Percentiles rank a stretch among this genome's conserved stretches.
Evolutionary conservation across 768 basidiomycete species (phyloP).

Genomic region (Tubosaeta sp.): DNA sequence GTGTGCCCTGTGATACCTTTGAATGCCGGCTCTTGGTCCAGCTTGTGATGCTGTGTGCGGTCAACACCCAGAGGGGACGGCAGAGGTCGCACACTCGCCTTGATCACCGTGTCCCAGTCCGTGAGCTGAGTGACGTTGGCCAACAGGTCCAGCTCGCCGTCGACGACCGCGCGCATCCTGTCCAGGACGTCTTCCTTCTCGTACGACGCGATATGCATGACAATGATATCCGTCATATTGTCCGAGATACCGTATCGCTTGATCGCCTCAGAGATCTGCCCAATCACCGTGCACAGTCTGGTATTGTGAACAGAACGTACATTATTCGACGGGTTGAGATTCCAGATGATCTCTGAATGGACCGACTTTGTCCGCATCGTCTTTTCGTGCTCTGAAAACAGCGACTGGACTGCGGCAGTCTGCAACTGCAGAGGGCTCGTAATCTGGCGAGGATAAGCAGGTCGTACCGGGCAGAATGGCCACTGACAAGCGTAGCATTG

Average conservation of each 20-base stretch:
- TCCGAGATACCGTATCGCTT: slow-evolving; percentile 81
- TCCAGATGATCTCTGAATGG: slow-evolving; percentile 89
- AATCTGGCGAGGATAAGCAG: slow-evolving; percentile 48
- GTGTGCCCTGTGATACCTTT: slow-evolving; percentile 32
- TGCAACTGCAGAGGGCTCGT: slow-evolving; percentile 77
- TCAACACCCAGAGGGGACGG: not conserved
- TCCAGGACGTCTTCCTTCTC: slow-evolving; percentile 39
- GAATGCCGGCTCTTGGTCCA: slow-evolving; percentile 49
- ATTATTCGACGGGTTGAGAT: slow-evolving; percentile 83
- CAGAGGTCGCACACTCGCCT: slow-evolving; percentile 46
- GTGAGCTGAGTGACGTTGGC: slow-evolving; percentile 44
- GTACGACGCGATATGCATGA: slow-evolving; percentile 60
- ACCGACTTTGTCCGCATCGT: slow-evolving; percentile 77
- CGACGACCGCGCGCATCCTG: slow-evolving; percentile 55
- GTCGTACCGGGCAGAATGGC: not conserved
- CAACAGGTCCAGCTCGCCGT: slow-evolving; percentile 52
- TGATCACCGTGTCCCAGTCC: slow-evolving; percentile 71
- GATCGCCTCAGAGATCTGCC: slow-evolving; percentile 84
- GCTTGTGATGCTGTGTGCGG: slow-evolving; percentile 59
- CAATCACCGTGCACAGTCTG: not conserved
- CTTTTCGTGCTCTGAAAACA: slow-evolving; percentile 60
- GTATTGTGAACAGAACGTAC: slow-evolving; percentile 34
- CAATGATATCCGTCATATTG: slow-evolving; percentile 56
- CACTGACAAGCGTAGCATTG: slow-evolving; percentile 74
- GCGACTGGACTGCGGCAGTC: slow-evolving; percentile 78